Conservation (phyloP, 208 protist genomes). For the Leishmania major region DNA sequence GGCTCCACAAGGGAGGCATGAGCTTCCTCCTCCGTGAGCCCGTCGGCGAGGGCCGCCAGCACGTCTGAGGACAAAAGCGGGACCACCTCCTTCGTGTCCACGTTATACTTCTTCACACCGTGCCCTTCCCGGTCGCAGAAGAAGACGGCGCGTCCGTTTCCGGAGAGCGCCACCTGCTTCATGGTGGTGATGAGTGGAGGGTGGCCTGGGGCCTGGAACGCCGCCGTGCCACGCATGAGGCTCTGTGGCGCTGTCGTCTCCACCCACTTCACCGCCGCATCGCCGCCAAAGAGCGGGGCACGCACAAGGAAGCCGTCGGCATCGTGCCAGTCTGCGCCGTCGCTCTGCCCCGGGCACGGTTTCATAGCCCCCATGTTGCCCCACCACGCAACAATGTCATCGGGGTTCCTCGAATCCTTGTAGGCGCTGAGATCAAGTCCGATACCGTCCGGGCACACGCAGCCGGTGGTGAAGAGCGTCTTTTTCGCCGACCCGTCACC, state of each 20-base stretch:
- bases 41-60: conserved; percentile 21
- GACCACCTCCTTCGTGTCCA: conserved; percentile 41
- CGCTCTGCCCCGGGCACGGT: conserved; percentile 17
- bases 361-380: conserved; percentile 37
- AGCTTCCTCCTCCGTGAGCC: conserved; percentile 9
- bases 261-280: conserved; percentile 27
- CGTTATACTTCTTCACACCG: conserved; percentile 52
- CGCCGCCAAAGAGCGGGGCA: conserved; percentile 26
- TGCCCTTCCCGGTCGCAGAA: conserved; percentile 57
- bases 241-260: conserved; percentile 17
- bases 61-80: conserved; percentile 38
- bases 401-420: conserved; percentile 17
- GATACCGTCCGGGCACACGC: conserved; percentile 42
- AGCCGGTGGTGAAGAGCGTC: conserved; percentile 28
- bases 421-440: conserved; percentile 35
- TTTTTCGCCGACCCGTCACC: conserved; percentile 28
- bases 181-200: conserved; percentile 41
- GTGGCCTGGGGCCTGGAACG: not conserved
- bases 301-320: conserved; percentile 34
- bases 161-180: conserved; percentile 40
- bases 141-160: conserved; percentile 37
- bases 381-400: conserved; percentile 38
- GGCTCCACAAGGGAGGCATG: conserved; percentile 13
- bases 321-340: conserved; percentile 37
- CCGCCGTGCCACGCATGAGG: conserved; percentile 11